These are phyloP conservation scores for Aschersonia sp. DNA, from an alignment of 2,329 filamentous ascomycete species.

Conservation along the genomic window DNA sequence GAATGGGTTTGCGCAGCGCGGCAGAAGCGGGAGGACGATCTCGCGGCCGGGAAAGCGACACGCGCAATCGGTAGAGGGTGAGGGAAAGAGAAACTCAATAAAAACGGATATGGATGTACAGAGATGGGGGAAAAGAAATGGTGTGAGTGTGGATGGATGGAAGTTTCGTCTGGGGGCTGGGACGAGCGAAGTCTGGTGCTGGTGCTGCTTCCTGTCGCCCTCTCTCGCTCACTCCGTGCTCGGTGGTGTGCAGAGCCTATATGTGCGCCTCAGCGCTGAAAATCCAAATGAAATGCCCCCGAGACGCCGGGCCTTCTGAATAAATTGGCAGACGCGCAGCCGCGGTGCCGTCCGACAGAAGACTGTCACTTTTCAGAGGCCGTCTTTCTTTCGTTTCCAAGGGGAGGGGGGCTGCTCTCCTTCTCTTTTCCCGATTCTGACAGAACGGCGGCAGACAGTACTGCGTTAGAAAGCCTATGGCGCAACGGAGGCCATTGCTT, in stretches of 20 bases:
- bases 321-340: too few relatives aligned
- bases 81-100: neutral
- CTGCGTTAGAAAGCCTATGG: neutral
- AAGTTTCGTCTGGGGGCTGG: constrained; percentile 7
- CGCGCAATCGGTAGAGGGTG: constrained; percentile 1
- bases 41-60: neutral
- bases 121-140: constrained; percentile 4
- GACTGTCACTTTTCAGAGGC: neutral
- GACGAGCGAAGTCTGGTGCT: constrained; percentile 1
- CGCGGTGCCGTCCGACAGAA: too few relatives aligned
- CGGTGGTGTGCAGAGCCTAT: neutral
- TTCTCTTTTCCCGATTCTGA: too few relatives aligned
- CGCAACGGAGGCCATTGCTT: constrained; percentile 1
- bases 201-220: neutral
- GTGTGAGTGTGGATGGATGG: constrained; percentile 5
- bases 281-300: neutral
- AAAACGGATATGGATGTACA: constrained; percentile 4
- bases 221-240: neutral
- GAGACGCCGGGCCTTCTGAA: too few relatives aligned
- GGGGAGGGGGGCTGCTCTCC: too few relatives aligned
- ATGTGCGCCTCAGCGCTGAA: neutral
- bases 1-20: constrained; percentile 4
- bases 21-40: neutral
- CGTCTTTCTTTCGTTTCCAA: neutral
- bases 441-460: neutral